Evolutionary conservation across 1,139 yeast species (phyloP), one percentile per base, ranked within the genome.

Genomic region (Blastobotrys capitulatus): DNA sequence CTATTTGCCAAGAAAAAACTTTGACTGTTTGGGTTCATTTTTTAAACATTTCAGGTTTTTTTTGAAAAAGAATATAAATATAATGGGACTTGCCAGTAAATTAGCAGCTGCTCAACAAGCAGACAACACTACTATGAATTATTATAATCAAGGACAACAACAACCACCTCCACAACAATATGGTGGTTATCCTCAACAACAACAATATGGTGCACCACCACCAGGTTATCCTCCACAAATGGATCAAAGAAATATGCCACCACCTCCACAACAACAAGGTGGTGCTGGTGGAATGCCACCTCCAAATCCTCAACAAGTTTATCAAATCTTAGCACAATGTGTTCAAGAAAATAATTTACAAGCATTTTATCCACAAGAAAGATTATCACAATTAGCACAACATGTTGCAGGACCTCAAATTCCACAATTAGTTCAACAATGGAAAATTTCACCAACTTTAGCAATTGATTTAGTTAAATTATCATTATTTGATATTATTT

Each of bases 401-500:
- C 53, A 58, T n/a, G 54, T 63, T 18, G 54, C 63, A 19, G 53
- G 57, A 31, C 53, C 58, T 22, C 64, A 62, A 46, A 54, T 63
- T 18, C 50, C 53, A 19, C 54, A 52, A 18, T 52, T 65, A 34
- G 55, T 62, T 13, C 57, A 56, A 38, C 52, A 51, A 19, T 65
- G 69, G 69, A 46, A 56, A 12, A 57, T 65, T 40, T 67, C 68
- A 12, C 54, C 56, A 54, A 68, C 64, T 52, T 52, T 65, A 42
- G 68, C 68, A 12, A 58, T 56, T 25, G 69, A 65, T 50, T 50
- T 63, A 19, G 62, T 62, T 35, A 59, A 66, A 7, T 55, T 66
- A 35, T 64, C 69, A 8, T 58, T 66, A 12, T 66, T 65, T 52
- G 69, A 66, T 49, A 60, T 66, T 49, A 62, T 66, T 29, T 51